Evolutionary conservation across 257 asterid genomes (phyloP).

Genomic region (Plantago major): DNA sequence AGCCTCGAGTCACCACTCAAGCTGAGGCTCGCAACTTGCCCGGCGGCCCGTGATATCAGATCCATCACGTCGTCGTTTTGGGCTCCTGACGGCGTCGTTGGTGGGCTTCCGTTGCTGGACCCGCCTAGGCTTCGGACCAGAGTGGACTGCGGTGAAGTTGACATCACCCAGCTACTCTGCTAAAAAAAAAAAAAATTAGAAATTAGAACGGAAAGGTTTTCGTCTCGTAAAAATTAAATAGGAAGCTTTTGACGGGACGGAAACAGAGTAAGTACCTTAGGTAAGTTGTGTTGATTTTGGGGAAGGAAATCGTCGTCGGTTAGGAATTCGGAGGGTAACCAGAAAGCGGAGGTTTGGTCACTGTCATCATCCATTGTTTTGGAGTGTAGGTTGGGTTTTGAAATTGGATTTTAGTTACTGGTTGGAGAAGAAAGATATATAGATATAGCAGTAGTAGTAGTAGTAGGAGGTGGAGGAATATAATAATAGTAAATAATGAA

Average conservation of each 20-base stretch:
- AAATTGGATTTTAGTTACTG: no score
- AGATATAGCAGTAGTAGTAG: no score
- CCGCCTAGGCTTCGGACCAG: slow-evolving; percentile 15
- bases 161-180: slow-evolving; percentile 43
- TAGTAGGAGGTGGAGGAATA: no score
- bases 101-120: slow-evolving; percentile 12
- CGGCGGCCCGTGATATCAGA: slow-evolving; percentile 52
- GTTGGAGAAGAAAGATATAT: no score
- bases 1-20: slow-evolving; percentile 22
- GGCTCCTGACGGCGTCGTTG: slow-evolving; percentile 31
- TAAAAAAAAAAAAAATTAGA: background rate
- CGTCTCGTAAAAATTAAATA: no score
- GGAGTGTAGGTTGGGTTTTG: no score
- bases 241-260: slow-evolving; percentile 51
- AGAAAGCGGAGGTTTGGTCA: slow-evolving; percentile 29
- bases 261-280: no score
- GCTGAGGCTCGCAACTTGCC: slow-evolving; percentile 43
- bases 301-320: slow-evolving; percentile 48
- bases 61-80: slow-evolving; percentile 36
- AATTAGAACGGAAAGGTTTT: no score
- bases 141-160: slow-evolving; percentile 65
- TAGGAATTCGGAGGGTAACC: slow-evolving; percentile 74
- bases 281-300: slow-evolving; percentile 21
- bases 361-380: no score
- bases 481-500: no score